Conservation (phyloP, 208 protist genomes). For the Trypanosoma caninum region DNA sequence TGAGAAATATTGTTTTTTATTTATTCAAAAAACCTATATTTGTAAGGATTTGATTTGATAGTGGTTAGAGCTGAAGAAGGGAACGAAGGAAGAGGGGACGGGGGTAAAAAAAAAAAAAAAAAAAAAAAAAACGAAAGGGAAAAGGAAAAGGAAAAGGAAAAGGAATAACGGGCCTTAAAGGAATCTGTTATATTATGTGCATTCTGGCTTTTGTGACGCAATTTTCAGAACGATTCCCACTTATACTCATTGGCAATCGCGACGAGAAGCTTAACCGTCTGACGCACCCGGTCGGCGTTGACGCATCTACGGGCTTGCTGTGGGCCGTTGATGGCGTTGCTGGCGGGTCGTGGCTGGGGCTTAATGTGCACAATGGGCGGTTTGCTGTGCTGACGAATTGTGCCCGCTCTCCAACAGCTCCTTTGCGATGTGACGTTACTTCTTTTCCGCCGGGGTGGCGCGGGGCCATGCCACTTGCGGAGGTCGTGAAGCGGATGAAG, state of each 20-base stretch:
- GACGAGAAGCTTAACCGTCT: conserved; percentile 44
- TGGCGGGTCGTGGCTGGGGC: conserved; percentile 69
- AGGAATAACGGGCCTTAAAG: not conserved
- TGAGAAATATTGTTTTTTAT: no score
- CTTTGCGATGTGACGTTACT: conserved; percentile 11
- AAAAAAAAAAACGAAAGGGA: not conserved
- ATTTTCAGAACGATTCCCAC: conserved; percentile 46
- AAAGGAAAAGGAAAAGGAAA: not conserved
- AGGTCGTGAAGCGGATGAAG: conserved; percentile 29
- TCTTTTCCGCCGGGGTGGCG: conserved; percentile 17
- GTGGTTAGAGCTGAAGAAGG: no score
- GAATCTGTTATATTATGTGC: conserved; percentile 34
- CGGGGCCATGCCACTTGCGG: conserved; percentile 44
- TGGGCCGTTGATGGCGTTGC: conserved; percentile 46
- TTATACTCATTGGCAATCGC: conserved; percentile 59
- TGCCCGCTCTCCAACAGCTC: conserved; percentile 33
- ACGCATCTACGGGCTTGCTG: conserved; percentile 30
- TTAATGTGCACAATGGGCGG: conserved; percentile 41
- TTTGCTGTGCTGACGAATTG: conserved; percentile 65
- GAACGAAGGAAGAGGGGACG: no score
- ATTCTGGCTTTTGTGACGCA: conserved; percentile 55
- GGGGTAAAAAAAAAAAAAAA: not conserved
- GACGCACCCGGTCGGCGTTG: conserved; percentile 32
- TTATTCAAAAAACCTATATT: no score
- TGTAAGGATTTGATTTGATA: no score